Percentiles rank a stretch among this genome's conserved stretches.
phyloP scores from a whole-genome alignment of 106 monocot genomes.

The Dioscorea zingiberensis region DNA sequence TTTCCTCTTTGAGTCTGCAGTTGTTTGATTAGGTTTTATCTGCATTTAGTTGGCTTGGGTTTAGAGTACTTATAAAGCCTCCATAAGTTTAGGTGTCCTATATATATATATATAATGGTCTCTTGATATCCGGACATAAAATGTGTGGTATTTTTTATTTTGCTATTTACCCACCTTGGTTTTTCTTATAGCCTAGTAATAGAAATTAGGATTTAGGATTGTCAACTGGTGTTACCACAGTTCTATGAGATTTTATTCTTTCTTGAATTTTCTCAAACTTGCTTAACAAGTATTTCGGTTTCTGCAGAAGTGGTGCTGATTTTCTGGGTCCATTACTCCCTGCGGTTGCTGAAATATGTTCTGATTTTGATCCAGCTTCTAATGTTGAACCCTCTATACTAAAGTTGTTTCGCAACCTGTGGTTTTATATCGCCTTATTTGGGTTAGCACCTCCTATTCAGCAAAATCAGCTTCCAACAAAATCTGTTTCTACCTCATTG shows the following conservation, averaged over 20 bases:
- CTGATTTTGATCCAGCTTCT: slow-evolving; percentile 80
- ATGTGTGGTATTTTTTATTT: background rate
- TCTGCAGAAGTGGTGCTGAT: slow-evolving; percentile 91
- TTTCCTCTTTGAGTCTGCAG: background rate
- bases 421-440: slow-evolving; percentile 98
- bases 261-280: background rate
- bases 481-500: slow-evolving; percentile 59
- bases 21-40: too few species aligned
- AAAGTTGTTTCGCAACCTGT: slow-evolving; percentile 92
- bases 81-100: too few species aligned
- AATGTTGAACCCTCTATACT: slow-evolving; percentile 82
- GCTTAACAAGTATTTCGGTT: slow-evolving; percentile 9
- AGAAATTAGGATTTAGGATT: too few species aligned
- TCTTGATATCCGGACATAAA: too few species aligned
- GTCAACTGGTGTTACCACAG: too few species aligned
- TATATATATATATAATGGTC: too few species aligned
- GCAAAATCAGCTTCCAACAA: slow-evolving; percentile 44
- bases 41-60: too few species aligned
- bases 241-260: too few species aligned
- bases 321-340: slow-evolving; percentile 94
- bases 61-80: too few species aligned
- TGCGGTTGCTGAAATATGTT: slow-evolving; percentile 97
- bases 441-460: slow-evolving; percentile 92
- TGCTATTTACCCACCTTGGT: background rate
- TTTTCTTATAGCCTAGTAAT: too few species aligned